Evolutionary conservation across 2,329 filamentous ascomycete species (phyloP).

Genomic region (Stromatinia cepivora): DNA sequence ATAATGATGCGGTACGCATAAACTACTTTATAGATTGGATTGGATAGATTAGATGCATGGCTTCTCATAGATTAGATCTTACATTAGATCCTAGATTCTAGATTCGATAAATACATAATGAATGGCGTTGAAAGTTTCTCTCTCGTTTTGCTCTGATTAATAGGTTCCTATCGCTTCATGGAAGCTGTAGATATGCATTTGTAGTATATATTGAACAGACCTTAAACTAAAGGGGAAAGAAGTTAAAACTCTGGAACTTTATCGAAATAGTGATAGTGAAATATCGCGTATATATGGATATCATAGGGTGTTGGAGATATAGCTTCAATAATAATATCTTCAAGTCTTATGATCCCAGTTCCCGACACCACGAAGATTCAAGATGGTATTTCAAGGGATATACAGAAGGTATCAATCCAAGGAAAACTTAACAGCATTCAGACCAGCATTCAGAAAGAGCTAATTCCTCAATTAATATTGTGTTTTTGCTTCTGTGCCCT

Average conservation of each 20-base stretch:
- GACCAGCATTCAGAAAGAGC: not conserved
- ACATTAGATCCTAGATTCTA: slow-evolving; percentile 6
- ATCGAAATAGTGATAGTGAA: not conserved
- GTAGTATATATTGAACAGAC: not conserved
- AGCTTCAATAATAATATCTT: not conserved
- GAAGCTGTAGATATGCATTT: not conserved
- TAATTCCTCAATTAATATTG: not conserved
- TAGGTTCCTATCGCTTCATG: not conserved
- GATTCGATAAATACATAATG: slow-evolving; percentile 4
- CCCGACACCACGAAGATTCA: too few relatives aligned
- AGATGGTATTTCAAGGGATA: too few relatives aligned
- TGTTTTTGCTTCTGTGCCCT: not conserved
- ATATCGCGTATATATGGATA: too few relatives aligned
- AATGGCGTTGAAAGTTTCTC: not conserved
- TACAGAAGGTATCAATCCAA: not conserved
- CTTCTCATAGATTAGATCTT: slow-evolving; percentile 1
- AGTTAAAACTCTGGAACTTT: not conserved
- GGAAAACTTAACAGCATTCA: not conserved
- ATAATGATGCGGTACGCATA: not conserved
- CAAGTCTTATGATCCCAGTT: too few relatives aligned
- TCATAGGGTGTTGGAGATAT: too few relatives aligned
- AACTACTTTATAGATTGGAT: slow-evolving; percentile 5
- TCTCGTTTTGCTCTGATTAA: not conserved
- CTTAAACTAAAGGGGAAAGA: not conserved
- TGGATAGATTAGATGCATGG: slow-evolving; percentile 9